Conservation (phyloP, 1,284 basidiomycete genomes). For the Leccinum fallax region DNA sequence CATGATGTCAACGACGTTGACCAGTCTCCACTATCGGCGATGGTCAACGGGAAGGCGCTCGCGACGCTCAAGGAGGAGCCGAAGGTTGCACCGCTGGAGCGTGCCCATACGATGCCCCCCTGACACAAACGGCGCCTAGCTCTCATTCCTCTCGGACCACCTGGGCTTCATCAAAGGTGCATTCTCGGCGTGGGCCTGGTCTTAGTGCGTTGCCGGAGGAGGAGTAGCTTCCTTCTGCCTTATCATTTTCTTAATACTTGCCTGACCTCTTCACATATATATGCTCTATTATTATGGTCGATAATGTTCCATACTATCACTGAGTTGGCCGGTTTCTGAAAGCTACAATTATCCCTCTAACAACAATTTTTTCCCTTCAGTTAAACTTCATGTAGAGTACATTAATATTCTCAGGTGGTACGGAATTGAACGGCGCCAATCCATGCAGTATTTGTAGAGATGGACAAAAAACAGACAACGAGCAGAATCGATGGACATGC, state of each 20-base stretch:
- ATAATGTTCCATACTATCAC: too few relatives aligned
- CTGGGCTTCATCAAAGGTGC: not conserved
- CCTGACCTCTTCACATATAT: not conserved
- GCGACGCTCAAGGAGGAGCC: slow-evolving; percentile 4
- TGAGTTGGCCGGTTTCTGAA: too few relatives aligned
- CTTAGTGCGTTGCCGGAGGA: slow-evolving; percentile 18
- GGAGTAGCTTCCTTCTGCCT: slow-evolving; percentile 4
- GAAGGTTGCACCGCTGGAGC: slow-evolving; percentile 12
- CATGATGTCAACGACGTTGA: not conserved
- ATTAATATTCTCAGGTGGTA: too few relatives aligned
- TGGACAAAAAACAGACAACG: too few relatives aligned
- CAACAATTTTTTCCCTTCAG: too few relatives aligned
- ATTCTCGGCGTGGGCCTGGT: not conserved
- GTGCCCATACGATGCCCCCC: slow-evolving; percentile 21
- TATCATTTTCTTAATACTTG: not conserved
- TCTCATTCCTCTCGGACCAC: not conserved
- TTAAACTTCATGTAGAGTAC: too few relatives aligned
- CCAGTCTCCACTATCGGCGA: not conserved
- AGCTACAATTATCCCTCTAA: too few relatives aligned
- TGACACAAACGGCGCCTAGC: not conserved
- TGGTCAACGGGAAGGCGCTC: slow-evolving; percentile 6
- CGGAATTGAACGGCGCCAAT: too few relatives aligned
- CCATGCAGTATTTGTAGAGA: too few relatives aligned
- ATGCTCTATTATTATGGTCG: slow-evolving; percentile 2
- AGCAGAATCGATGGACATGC: too few relatives aligned